These are phyloP conservation scores for Houttuynia cordata DNA, from an alignment of 164 flowering plant genomes.

Conservation along the genomic window DNA sequence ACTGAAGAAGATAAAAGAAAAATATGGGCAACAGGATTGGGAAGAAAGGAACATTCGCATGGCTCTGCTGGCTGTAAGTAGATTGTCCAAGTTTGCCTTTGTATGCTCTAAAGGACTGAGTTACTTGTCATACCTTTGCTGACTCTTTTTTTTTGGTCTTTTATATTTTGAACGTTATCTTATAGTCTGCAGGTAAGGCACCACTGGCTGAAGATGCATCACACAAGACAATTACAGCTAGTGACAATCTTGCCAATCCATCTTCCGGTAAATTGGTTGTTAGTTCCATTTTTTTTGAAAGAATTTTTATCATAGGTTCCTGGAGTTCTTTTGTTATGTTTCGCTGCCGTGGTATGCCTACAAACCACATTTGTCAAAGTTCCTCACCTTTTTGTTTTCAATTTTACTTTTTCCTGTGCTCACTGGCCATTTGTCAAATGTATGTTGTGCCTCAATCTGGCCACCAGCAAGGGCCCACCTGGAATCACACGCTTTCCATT, in stretches of 20 bases:
- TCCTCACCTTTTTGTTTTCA: no score
- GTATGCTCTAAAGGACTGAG: background rate
- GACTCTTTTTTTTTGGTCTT: conserved; percentile 1
- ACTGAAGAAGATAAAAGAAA: conserved; percentile 91
- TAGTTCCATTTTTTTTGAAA: background rate
- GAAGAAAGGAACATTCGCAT: conserved; percentile 82
- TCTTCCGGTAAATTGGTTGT: background rate
- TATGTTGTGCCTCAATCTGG: no score
- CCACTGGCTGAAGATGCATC: conserved; percentile 27
- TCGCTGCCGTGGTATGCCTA: no score
- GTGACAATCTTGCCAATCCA: conserved; percentile 9
- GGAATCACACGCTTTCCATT: no score
- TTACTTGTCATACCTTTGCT: background rate
- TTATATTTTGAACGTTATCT: conserved; percentile 3
- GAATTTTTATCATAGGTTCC: no score
- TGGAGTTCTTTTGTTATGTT: no score
- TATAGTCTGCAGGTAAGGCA: conserved; percentile 68
- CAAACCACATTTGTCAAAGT: no score
- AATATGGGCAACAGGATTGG: conserved; percentile 91
- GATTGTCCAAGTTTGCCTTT: background rate
- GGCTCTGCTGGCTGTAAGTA: conserved; percentile 86
- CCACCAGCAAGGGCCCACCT: no score
- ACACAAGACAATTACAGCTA: conserved; percentile 16
- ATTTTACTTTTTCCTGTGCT: no score
- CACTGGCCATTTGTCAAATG: no score